These are phyloP conservation scores for Pleurotus ostreatus DNA, from an alignment of 768 basidiomycete genomes.

Conservation along the genomic window DNA sequence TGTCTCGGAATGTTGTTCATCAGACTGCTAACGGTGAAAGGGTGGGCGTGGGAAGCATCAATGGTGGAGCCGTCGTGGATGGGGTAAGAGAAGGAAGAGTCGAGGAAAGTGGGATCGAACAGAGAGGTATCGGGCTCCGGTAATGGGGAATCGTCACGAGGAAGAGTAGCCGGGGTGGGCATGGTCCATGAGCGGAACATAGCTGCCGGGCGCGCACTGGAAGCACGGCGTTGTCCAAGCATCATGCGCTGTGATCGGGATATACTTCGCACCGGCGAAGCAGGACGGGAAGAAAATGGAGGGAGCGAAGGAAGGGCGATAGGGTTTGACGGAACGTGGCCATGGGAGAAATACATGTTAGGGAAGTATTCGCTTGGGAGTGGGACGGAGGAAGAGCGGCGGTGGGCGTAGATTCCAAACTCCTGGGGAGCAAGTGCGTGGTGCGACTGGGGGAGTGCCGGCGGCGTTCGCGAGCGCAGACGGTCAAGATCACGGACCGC, in stretches of 20 bases:
- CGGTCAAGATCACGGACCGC: constrained; percentile 55
- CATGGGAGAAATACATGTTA: constrained; percentile 13
- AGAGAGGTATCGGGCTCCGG: constrained; percentile 46
- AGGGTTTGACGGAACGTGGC: constrained; percentile 22
- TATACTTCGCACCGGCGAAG: constrained; percentile 40
- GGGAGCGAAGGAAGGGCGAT: constrained; percentile 43
- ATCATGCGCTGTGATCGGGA: constrained; percentile 36
- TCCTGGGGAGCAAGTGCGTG: constrained; percentile 14
- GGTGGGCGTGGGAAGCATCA: not conserved
- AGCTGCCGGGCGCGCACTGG: constrained; percentile 39
- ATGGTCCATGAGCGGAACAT: constrained; percentile 32
- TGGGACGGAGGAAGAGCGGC: constrained; percentile 63
- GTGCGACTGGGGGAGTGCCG: constrained; percentile 11
- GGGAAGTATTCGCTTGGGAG: constrained; percentile 39
- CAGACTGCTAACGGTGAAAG: constrained; percentile 15
- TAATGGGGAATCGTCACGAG: constrained; percentile 41
- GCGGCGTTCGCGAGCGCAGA: constrained; percentile 16
- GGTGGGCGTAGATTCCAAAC: constrained; percentile 30
- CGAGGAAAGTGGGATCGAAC: constrained; percentile 40
- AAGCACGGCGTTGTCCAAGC: constrained; percentile 45
- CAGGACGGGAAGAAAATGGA: constrained; percentile 31
- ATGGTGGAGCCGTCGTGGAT: constrained; percentile 8
- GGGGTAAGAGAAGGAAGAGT: constrained; percentile 22
- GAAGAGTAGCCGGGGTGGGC: constrained; percentile 23
- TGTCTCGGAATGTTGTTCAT: constrained; percentile 21